phyloP scores from a whole-genome alignment of 345 rosid genomes.

The Rhodomyrtus tomentosa region DNA sequence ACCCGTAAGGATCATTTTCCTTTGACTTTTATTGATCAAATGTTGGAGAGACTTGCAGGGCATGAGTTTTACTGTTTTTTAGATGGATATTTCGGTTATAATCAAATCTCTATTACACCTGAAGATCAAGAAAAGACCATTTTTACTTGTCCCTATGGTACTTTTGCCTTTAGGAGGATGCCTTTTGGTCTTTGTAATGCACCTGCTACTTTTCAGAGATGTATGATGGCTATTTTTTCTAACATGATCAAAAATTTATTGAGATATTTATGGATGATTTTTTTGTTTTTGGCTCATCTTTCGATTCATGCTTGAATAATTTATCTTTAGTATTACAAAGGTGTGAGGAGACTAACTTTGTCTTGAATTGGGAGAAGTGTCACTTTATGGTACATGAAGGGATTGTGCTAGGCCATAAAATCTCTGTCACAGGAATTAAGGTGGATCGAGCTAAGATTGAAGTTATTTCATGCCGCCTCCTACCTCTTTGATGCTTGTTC shows the following conservation, averaged over 20 bases:
- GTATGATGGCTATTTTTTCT: background rate
- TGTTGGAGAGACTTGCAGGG: too few relatives aligned
- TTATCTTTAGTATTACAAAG: background rate
- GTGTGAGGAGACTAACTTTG: background rate
- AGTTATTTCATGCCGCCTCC: background rate
- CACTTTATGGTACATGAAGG: background rate
- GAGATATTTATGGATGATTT: conserved; percentile 3
- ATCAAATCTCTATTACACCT: too few relatives aligned
- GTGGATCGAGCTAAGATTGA: background rate
- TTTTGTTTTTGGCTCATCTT: background rate
- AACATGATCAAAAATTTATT: background rate
- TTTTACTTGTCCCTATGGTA: background rate
- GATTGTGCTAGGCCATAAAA: background rate
- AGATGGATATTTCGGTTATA: too few relatives aligned
- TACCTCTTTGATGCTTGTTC: background rate
- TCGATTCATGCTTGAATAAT: background rate
- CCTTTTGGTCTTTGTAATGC: background rate
- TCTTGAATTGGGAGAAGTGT: background rate
- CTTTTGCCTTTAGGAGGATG: background rate
- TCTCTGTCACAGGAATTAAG: background rate
- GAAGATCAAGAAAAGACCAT: too few relatives aligned
- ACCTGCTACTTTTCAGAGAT: background rate
- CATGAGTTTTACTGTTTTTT: too few relatives aligned
- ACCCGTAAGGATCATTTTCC: too few relatives aligned
- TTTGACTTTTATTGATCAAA: too few relatives aligned